These are phyloP conservation scores for Melanopsichium pennsylvanicum DNA, from an alignment of 1,284 basidiomycete species.

Conservation along the genomic window DNA sequence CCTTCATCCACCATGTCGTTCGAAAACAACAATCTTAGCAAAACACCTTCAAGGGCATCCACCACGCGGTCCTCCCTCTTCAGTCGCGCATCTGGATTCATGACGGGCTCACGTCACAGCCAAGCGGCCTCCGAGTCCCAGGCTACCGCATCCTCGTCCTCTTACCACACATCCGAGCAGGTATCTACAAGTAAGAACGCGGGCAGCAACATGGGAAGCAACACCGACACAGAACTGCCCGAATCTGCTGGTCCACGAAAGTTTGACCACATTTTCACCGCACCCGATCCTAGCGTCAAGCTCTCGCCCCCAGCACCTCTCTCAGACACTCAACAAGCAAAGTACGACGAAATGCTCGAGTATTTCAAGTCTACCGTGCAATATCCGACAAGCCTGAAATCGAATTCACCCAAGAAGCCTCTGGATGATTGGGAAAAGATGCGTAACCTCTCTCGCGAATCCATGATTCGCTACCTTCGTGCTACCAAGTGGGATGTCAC, in stretches of 20 bases:
- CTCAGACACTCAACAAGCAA: slow-evolving; percentile 43
- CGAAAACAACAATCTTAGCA: slow-evolving; percentile 11
- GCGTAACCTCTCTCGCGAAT: slow-evolving; percentile 62
- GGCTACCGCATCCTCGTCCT: slow-evolving; percentile 7
- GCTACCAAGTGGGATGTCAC: slow-evolving; percentile 66
- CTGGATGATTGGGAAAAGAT: slow-evolving; percentile 63
- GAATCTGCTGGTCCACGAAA: slow-evolving; percentile 11
- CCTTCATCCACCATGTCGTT: slow-evolving; percentile 33
- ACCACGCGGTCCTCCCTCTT: slow-evolving; percentile 37
- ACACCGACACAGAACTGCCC: slow-evolving; percentile 1
- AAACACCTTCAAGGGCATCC: slow-evolving; percentile 34
- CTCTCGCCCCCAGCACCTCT: slow-evolving; percentile 37
- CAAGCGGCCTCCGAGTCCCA: slow-evolving; percentile 20
- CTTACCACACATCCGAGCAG: slow-evolving; percentile 5
- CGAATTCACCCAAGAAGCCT: slow-evolving; percentile 29
- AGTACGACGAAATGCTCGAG: slow-evolving; percentile 50
- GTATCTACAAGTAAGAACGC: not conserved
- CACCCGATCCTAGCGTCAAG: slow-evolving; percentile 47
- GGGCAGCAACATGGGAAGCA: not conserved
- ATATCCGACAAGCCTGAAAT: slow-evolving; percentile 46
- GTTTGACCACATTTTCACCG: slow-evolving; percentile 50
- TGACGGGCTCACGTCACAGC: slow-evolving; percentile 30
- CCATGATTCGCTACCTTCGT: slow-evolving; percentile 65
- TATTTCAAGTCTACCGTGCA: slow-evolving; percentile 45
- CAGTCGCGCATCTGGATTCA: slow-evolving; percentile 37